Percentiles rank a stretch among this genome's conserved stretches.
Conservation (phyloP, 2,329 filamentous ascomycete genomes). For the Bisporella sp. region DNA sequence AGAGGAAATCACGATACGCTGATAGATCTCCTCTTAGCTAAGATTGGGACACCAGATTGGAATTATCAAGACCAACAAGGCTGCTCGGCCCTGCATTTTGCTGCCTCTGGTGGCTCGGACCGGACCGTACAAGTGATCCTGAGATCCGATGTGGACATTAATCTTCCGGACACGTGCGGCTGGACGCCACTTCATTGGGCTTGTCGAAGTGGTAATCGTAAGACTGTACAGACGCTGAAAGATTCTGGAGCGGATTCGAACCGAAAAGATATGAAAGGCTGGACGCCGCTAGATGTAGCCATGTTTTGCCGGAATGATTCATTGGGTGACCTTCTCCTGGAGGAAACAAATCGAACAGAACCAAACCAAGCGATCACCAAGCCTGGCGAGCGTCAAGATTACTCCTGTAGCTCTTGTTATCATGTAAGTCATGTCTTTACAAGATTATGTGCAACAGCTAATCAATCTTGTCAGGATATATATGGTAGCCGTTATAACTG, state of each 20-base stretch:
- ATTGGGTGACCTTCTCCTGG: conserved; percentile 1
- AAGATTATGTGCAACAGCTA: conserved; percentile 2
- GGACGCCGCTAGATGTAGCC: conserved; percentile 6
- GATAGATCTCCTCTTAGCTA: too few species aligned
- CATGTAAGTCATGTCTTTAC: conserved; percentile 4
- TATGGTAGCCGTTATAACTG: too few species aligned
- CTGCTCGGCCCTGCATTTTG: too few species aligned
- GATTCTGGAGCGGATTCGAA: conserved; percentile 4
- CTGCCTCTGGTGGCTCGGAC: too few species aligned
- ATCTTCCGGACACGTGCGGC: conserved; percentile 6
- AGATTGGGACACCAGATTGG: too few species aligned
- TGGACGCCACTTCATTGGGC: conserved; percentile 10
- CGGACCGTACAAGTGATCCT: too few species aligned
- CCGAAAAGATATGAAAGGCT: conserved; percentile 3
- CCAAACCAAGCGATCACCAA: not conserved
- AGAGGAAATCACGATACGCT: too few species aligned
- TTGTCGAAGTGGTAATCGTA: conserved; percentile 5
- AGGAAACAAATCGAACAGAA: not conserved
- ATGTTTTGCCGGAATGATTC: conserved; percentile 3
- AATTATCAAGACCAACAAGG: too few species aligned
- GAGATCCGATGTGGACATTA: conserved; percentile 5
- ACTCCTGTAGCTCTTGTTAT: conserved; percentile 5
- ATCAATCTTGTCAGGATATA: too few species aligned
- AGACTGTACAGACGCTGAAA: conserved; percentile 3
- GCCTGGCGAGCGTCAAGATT: not conserved